Evolutionary conservation across 1,284 basidiomycete genomes (phyloP), one percentile per base, ranked within the genome.

Genomic region (Athelia sp.): DNA sequence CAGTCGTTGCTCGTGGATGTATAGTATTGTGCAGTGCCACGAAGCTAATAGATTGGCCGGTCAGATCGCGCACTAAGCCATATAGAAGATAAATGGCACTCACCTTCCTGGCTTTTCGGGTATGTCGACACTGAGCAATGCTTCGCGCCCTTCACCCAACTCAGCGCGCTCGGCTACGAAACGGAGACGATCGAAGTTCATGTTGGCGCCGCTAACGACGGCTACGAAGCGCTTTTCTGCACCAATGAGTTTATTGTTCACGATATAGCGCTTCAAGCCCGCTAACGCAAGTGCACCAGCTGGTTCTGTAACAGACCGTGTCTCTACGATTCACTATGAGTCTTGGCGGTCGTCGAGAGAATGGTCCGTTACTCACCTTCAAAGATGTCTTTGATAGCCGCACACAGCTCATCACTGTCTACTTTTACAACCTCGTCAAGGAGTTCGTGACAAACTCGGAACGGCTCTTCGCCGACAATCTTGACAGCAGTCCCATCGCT

Each of bases 401-500:
- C 97, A 64, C 97, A 99, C 49, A 99, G 86, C 66, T 97, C 97
- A 62, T 99, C 97, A 56, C 97, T 99, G 64, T 88, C 83, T 18
- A 90, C 92, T 56, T 89, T 79, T 38, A 95, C 83, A 29, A 99
- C 73, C 9, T 82, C 87, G 60, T 98, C 93, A n/a, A 98, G 68
- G 18, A 92, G 73, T 47, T 88, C 75, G 62, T 88, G 76, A 69
- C 95, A 98, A 54, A 99, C 81, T 53, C 97, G 80, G 73, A 98
- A 98, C 2, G 92, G 87, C 64, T 99, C 97, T 65, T 88, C 90
- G 10, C 97, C 97, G 1, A 99, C 94, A 44, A 96, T 81, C 63
- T 91, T 87, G n/a, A 99, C 97, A 1, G 97, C 97, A 1, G 97
- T 99, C n/a, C 97, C 97, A 65, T 99, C 97, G 52, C 89, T 90